Base-by-base conservation (phyloP, 1,284 basidiomycete genomes). In the Ganoderma sp. region DNA sequence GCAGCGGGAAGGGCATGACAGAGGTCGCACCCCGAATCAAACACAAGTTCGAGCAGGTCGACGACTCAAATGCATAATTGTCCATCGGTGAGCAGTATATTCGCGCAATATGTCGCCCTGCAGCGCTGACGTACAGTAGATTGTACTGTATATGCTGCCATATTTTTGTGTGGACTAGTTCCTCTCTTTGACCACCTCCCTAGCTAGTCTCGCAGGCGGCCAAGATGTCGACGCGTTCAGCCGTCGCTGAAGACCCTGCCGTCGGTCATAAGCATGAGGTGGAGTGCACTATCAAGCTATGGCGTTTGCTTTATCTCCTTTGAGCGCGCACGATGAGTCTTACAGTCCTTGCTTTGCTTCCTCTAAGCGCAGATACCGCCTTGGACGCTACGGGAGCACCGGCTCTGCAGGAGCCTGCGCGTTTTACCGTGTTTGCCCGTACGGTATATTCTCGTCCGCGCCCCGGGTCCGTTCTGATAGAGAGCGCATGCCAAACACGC, bases 1-100 rank as follows among this genome's bases (percentile, higher is more conserved):
- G 94, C 54, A 97, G 95, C 71, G 97, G 97, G 15, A 92, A 92
- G 79, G 96, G 95, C 42, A 95, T 98, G 89, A 97, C 96, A 42
- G 89, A 92, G 71, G 91, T 93, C 58, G 87, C 86, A 59, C 78
- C 84, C 45, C 87, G 88, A 77, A 85, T 83, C 71, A 96, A 95
- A 78, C 95, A 97, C 81, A 95, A 95, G 79, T 96, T 96, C 75
- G 81, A 69, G 75, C 79, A 19, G 79, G 78, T 60, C 83, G 87
- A 56, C 85, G 90, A 70, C 73, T 70, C 65, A 28, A 75, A 71
- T 45, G 73, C 73, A 52, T 74, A 68, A 50, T 72, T 42, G 6
- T 48, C 32, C 32, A 57, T 42, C 25, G 42, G 69, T 71, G 61
- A 61, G 71, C 70, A 17, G 39, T 22, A 4, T 14, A 28, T 6